phyloP scores from a whole-genome alignment of 2,329 filamentous ascomycete genomes.

The Fusarium udum region DNA sequence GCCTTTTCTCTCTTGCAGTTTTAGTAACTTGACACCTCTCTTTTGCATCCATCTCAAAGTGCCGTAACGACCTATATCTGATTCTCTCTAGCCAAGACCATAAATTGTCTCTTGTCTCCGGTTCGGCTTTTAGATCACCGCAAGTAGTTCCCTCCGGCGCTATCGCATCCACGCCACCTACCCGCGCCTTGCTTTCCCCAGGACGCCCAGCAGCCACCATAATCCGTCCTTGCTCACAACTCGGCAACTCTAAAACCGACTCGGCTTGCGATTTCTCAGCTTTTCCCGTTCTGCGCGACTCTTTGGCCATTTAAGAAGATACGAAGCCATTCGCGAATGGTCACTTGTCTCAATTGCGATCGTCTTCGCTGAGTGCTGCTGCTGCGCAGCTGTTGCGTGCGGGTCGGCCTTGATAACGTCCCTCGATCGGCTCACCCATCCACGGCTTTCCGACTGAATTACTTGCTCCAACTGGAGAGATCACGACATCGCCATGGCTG shows the following conservation, averaged over 20 bases:
- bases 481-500: constrained; percentile 57
- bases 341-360: constrained; percentile 36
- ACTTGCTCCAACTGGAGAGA: constrained; percentile 24
- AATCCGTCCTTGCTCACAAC: constrained; percentile 24
- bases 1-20: neutral
- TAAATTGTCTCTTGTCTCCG: constrained; percentile 4
- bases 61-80: neutral
- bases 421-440: constrained; percentile 37
- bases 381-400: constrained; percentile 48
- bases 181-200: constrained; percentile 37
- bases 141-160: constrained; percentile 31
- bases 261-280: constrained; percentile 13
- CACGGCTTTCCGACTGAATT: constrained; percentile 19
- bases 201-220: constrained; percentile 6
- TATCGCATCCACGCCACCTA: constrained; percentile 41
- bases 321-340: constrained; percentile 41
- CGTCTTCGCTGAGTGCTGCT: constrained; percentile 46
- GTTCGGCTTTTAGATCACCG: constrained; percentile 29
- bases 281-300: constrained; percentile 9
- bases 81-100: constrained; percentile 1
- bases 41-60: constrained; percentile 1
- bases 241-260: constrained; percentile 27
- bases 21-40: constrained; percentile 3
- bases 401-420: constrained; percentile 43
- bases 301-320: neutral